phyloP scores from a whole-genome alignment of 192 early-diverging fungal species.

The Obelidium mucronatum region DNA sequence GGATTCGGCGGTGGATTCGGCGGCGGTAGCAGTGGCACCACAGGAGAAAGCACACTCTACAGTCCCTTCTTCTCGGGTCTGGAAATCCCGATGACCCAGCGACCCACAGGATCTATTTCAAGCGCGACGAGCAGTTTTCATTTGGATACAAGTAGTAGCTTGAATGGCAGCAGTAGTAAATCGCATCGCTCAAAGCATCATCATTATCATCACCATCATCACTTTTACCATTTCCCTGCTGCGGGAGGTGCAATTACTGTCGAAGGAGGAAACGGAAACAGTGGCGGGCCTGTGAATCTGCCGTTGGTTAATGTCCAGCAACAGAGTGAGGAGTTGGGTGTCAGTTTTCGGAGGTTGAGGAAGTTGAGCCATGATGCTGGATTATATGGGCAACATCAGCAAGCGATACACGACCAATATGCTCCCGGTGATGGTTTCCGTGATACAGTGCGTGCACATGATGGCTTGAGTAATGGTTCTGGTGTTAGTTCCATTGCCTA shows the following conservation, averaged over 20 bases:
- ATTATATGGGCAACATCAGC: constrained; percentile 1
- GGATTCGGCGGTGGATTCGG: too few species aligned
- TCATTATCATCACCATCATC: constrained; percentile 31
- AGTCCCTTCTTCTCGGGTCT: constrained; percentile 22
- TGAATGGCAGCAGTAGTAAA: not conserved
- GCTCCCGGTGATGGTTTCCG: too few species aligned
- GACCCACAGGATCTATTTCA: not conserved
- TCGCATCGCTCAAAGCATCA: not conserved
- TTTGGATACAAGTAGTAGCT: not conserved
- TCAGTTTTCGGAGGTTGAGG: not conserved
- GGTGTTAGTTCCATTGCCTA: not conserved
- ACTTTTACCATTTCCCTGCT: constrained; percentile 17
- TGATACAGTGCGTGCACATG: too few species aligned
- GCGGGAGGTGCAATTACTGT: not conserved
- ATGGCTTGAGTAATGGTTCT: too few species aligned
- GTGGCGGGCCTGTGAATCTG: not conserved
- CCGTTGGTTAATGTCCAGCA: constrained; percentile 6
- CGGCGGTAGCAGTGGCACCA: too few species aligned
- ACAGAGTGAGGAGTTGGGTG: not conserved
- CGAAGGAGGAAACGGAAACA: not conserved
- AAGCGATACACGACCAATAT: too few species aligned
- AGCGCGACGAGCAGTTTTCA: not conserved
- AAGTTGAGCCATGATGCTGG: constrained; percentile 25
- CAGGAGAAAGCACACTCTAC: not conserved
- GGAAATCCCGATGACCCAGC: constrained; percentile 20